Evolutionary conservation across 768 basidiomycete species (phyloP).

Genomic region (Suillus subluteus): DNA sequence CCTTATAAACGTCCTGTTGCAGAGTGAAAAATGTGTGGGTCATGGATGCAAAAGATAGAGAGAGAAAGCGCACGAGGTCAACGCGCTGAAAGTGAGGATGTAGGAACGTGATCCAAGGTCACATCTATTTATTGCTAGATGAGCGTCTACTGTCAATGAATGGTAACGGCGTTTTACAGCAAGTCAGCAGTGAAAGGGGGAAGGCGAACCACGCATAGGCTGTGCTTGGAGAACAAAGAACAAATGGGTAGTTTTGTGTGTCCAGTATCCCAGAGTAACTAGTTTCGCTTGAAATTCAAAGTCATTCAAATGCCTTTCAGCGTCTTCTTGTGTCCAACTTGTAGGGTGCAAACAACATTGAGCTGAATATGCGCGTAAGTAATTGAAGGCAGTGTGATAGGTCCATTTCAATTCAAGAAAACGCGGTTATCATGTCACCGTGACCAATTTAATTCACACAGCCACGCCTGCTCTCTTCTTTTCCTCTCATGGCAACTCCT

Average conservation of each 20-base stretch:
- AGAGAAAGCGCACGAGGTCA: not conserved
- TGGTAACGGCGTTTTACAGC: constrained; percentile 3
- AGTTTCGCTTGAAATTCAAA: not conserved
- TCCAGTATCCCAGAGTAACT: not conserved
- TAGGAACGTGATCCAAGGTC: not conserved
- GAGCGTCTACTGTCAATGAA: constrained; percentile 10
- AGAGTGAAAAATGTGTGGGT: constrained; percentile 26
- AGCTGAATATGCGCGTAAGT: not conserved
- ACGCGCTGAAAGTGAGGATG: not conserved
- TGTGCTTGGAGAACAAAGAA: constrained; percentile 2
- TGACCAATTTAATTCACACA: no score
- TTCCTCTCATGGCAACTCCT: constrained; percentile 70
- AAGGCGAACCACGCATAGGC: not conserved
- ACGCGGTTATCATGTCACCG: no score
- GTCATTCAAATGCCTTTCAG: not conserved
- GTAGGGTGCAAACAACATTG: not conserved
- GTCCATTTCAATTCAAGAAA: not conserved
- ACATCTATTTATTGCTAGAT: constrained; percentile 11
- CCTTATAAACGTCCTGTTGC: constrained; percentile 39
- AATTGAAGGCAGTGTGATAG: not conserved
- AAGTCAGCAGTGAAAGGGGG: constrained; percentile 1
- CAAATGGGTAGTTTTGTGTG: not conserved
- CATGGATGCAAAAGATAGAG: constrained; percentile 5
- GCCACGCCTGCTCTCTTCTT: constrained; percentile 3
- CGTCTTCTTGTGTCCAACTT: not conserved